Percentiles rank a stretch among this genome's conserved stretches.
These are phyloP conservation scores for Aureobasidium sp. DNA, from an alignment of 2,329 filamentous ascomycete genomes.

Conservation along the genomic window DNA sequence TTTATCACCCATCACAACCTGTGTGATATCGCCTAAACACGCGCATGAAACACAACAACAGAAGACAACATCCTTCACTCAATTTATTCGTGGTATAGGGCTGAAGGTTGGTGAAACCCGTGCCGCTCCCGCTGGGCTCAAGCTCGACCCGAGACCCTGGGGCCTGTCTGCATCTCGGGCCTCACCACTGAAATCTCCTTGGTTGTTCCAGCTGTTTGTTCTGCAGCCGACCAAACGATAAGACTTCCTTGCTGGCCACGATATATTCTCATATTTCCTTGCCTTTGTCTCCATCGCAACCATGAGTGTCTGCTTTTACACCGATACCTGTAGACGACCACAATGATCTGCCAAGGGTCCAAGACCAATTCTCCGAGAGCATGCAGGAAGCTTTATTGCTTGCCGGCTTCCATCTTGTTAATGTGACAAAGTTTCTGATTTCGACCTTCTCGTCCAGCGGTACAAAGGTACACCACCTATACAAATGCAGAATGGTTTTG, in stretches of 20 bases:
- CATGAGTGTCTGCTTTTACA: neutral
- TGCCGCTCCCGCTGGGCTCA: neutral
- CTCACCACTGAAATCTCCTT: conserved; percentile 4
- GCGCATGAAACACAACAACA: neutral
- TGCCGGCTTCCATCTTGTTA: neutral
- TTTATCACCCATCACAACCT: neutral
- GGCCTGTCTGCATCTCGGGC: neutral
- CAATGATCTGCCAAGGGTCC: neutral
- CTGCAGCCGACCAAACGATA: neutral
- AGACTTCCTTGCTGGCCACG: neutral
- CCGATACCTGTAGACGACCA: neutral
- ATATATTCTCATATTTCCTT: neutral
- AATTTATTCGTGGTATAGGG: conserved; percentile 8
- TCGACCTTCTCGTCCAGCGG: neutral
- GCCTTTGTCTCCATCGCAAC: neutral
- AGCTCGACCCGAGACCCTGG: conserved; percentile 5
- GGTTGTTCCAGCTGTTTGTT: neutral
- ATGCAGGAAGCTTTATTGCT: neutral
- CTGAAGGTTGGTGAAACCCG: conserved; percentile 5
- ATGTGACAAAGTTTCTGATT: neutral
- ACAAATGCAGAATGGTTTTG: neutral
- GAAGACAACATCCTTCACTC: neutral
- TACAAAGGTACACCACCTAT: neutral
- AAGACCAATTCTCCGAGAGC: neutral
- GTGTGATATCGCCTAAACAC: neutral